Base-by-base conservation (phyloP, 2,329 filamentous ascomycete species). In the Fusarium drepaniforme region DNA sequence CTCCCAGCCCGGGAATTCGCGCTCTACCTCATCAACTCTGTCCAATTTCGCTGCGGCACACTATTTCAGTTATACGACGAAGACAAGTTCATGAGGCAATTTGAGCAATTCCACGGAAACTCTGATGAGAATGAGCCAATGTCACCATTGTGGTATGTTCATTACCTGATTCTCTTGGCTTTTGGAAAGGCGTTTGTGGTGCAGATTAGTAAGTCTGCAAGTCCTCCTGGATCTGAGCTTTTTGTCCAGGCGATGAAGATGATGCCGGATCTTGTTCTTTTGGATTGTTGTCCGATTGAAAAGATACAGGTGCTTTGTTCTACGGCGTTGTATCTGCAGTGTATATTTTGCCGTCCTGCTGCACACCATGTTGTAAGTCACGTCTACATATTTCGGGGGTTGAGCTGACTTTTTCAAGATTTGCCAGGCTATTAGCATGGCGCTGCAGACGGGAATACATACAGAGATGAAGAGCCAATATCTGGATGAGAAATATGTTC, bases 41-140 rank as follows among this genome's bases (percentile, higher is more conserved):
- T 89, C 60, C 88, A 89, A 64, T 90, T 89, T 64, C 86, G 88
- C 71, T 87, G 86, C 66, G 85, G 85, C 5, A 87, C 88, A 44
- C 77, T 88, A 18, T 87, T 87, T 40, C 86, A 88, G 64, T 79
- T 89, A 18, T 88, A 89, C 58, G 86, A 90, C 44, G 88, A 89
- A 66, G 81, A 84, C 12, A 82, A 81, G 3, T 89, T 89, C 71
- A 88, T 88, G 84, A 68, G 42, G 8, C 60, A 62, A 15, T 53
- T 79, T 16, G 66, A 75, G 18, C 63, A 70, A 7, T 79, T 77
- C 37, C 80, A 80, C 30, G 49, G 67, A 9, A 53, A 68, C 84
- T 40, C 57, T 25, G 57, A 28, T 3, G 57, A 40, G 6, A 35
- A 40, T 8, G 35, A 38, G 3, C 57, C 9, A 5, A 28, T 40